phyloP scores from a whole-genome alignment of 306 rosid species.

The Vigna reflexopilosa region DNA sequence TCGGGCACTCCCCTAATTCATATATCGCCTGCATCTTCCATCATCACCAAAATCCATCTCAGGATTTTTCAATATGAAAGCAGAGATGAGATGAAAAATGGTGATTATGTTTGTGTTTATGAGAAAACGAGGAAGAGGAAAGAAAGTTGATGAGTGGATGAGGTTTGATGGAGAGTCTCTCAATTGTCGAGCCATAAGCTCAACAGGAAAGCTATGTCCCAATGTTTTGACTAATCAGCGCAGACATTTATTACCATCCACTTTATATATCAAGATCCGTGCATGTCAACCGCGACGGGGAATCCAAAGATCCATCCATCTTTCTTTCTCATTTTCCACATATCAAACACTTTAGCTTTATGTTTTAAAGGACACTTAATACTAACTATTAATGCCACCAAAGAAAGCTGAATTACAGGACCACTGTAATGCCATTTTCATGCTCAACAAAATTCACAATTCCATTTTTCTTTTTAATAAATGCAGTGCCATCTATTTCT shows the following conservation, averaged over 20 bases:
- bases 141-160: too few species aligned
- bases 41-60: neutral
- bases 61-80: too few species aligned
- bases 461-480: conserved; percentile 4
- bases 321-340: conserved; percentile 30
- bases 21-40: conserved; percentile 35
- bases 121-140: too few species aligned
- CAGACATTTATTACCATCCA: conserved; percentile 51
- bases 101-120: too few species aligned
- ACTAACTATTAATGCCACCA: conserved; percentile 7
- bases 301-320: conserved; percentile 46
- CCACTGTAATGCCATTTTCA: conserved; percentile 44
- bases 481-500: neutral
- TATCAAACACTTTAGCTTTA: conserved; percentile 39
- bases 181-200: conserved; percentile 54
- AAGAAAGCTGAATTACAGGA: conserved; percentile 33
- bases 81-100: too few species aligned
- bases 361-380: conserved; percentile 49
- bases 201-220: conserved; percentile 61
- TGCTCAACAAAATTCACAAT: neutral
- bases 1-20: conserved; percentile 35
- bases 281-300: conserved; percentile 45
- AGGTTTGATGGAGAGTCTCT: neutral
- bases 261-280: conserved; percentile 47
- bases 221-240: conserved; percentile 61